These are phyloP conservation scores for Xylariales sp. DNA, from an alignment of 2,329 filamentous ascomycete genomes.

Conservation along the genomic window DNA sequence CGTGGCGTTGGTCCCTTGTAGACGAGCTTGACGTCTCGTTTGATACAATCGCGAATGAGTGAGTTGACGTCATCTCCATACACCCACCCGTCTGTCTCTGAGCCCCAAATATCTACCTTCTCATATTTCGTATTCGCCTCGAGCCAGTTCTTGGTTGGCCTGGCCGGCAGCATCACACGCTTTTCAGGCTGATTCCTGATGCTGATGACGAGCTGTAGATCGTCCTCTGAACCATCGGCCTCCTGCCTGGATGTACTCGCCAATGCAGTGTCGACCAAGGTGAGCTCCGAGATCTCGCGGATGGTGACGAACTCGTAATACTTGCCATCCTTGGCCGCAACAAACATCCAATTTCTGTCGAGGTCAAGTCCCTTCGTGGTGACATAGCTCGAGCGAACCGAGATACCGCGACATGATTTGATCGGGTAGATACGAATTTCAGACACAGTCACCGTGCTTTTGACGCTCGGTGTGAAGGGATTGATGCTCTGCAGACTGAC, in stretches of 20 bases:
- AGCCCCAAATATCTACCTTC: constrained; percentile 54
- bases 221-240: neutral
- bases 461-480: constrained; percentile 1
- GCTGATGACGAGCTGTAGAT: constrained; percentile 43
- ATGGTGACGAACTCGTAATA: constrained; percentile 52
- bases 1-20: constrained; percentile 58
- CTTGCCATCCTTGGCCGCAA: constrained; percentile 44
- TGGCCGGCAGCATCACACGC: constrained; percentile 47
- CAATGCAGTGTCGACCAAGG: constrained; percentile 44
- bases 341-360: constrained; percentile 64
- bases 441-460: neutral
- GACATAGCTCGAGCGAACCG: constrained; percentile 45
- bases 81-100: constrained; percentile 51
- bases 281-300: constrained; percentile 56
- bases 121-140: constrained; percentile 42
- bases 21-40: constrained; percentile 49
- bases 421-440: constrained; percentile 56
- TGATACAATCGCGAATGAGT: constrained; percentile 51
- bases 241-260: neutral
- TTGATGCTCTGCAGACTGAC: constrained; percentile 4
- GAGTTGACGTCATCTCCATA: constrained; percentile 47
- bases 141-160: constrained; percentile 50
- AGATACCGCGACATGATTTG: constrained; percentile 61
- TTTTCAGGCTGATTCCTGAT: constrained; percentile 30
- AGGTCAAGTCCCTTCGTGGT: constrained; percentile 54